Conservation (phyloP, 257 asterid genomes). For the Penstemon eatonii region DNA sequence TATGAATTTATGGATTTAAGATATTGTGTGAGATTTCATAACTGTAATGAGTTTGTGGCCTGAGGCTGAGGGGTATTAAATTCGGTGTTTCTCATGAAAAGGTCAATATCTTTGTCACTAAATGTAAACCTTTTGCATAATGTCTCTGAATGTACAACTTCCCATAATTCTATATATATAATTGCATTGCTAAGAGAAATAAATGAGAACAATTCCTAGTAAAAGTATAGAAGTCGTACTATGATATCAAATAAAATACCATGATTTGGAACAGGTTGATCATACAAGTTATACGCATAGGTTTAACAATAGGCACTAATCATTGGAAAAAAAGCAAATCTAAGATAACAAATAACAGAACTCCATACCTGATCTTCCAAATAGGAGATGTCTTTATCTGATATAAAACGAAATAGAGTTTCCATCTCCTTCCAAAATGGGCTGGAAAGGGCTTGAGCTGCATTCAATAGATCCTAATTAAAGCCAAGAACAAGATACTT, state of each 20-base stretch:
- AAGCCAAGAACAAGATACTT: constrained; percentile 23
- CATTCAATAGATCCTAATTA: constrained; percentile 35
- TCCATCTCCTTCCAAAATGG: constrained; percentile 88
- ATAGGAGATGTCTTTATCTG: constrained; percentile 66
- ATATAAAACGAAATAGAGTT: constrained; percentile 62
- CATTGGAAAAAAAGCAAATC: constrained; percentile 14
- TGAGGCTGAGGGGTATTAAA: no score
- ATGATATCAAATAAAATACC: neutral
- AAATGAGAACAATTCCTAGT: neutral
- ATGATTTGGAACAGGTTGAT: neutral
- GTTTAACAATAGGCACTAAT: constrained; percentile 10
- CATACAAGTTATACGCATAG: neutral
- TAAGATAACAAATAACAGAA: constrained; percentile 25
- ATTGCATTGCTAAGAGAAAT: neutral
- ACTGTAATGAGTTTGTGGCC: no score
- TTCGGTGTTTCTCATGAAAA: no score
- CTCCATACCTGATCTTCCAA: constrained; percentile 68
- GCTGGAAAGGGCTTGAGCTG: constrained; percentile 78
- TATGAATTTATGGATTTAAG: no score
- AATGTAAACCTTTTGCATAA: neutral
- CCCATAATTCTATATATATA: no score
- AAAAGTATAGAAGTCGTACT: neutral
- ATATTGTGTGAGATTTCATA: no score
- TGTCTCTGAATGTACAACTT: neutral
- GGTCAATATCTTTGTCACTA: neutral